phyloP scores from a whole-genome alignment of 2,329 filamentous ascomycete species.

The Paraconiothyrium sp. region DNA sequence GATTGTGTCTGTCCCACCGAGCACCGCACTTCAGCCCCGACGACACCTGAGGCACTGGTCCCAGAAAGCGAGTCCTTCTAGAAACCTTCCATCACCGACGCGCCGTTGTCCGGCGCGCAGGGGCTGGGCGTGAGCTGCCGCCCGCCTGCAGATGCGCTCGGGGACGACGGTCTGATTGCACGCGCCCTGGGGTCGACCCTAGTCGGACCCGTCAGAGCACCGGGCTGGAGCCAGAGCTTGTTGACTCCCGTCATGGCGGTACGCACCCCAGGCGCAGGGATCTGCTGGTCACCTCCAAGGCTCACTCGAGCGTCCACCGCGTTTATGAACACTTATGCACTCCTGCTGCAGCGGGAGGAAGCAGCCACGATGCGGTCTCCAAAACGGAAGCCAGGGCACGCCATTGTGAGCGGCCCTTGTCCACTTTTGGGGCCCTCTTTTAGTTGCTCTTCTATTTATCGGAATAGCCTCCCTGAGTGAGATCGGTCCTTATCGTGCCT shows the following conservation, averaged over 20 bases:
- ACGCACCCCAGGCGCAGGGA: conserved; percentile 34
- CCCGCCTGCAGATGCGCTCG: conserved; percentile 26
- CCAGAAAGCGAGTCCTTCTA: conserved; percentile 21
- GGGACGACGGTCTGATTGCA: conserved; percentile 31
- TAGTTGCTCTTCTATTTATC: conserved; percentile 23
- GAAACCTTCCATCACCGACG: conserved; percentile 28
- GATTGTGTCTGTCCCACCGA: conserved; percentile 11
- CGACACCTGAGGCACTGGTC: conserved; percentile 10
- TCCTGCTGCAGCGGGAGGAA: conserved; percentile 37
- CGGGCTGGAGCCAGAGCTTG: conserved; percentile 40
- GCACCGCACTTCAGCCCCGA: conserved; percentile 17
- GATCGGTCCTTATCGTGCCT: conserved; percentile 30
- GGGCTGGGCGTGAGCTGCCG: conserved; percentile 24
- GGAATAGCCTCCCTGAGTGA: conserved; percentile 24
- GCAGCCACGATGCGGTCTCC: conserved; percentile 34
- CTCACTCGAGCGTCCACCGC: conserved; percentile 46
- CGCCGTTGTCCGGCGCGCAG: conserved; percentile 23
- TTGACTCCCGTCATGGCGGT: conserved; percentile 41
- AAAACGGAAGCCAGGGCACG: conserved; percentile 35
- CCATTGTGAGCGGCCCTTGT: conserved; percentile 35
- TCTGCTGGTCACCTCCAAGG: conserved; percentile 41
- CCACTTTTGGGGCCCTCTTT: conserved; percentile 29
- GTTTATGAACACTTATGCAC: conserved; percentile 49
- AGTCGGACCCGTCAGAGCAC: conserved; percentile 35
- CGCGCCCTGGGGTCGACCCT: conserved; percentile 31